Base-by-base conservation (phyloP, 306 rosid species). In the Datisca glomerata region DNA sequence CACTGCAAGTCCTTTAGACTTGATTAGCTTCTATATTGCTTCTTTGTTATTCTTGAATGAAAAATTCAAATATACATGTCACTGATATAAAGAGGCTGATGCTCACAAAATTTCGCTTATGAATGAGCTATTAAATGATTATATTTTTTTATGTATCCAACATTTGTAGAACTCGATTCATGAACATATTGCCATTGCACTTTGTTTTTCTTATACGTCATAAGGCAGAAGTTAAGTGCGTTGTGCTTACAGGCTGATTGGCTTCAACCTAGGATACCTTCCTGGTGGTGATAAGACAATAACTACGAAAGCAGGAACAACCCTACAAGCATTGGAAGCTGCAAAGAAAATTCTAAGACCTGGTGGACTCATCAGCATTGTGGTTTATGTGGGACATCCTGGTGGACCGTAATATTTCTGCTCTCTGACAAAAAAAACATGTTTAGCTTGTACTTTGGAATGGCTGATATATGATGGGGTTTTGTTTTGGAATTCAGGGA, bases 191-290 rank as follows among this genome's bases (percentile, higher is more conserved):
- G n/a, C n/a, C n/a, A n/a, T n/a, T n/a, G n/a, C n/a, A n/a, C n/a
- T n/a, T n/a, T n/a, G n/a, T n/a, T n/a, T n/a, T n/a, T n/a, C n/a
- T n/a, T n/a, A n/a, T n/a, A n/a, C n/a, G n/a, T n/a, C n/a, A n/a
- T n/a, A n/a, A 21, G 45, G 21, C 21, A 10, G 39, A 40, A 42
- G 55, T 61, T 60, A 56, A 48, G 20, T 53, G 59, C 45, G 54
- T 53, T 47, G 44, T 52, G n/a, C n/a, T 54, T 57, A 31, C 59
- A 87, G 97, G 80, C 93, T 87, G 52, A 80, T 83, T 47, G 94
- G 83, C 32, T 87, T 87, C 87, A 83, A 87, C 78, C 59, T 87
- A 11, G 94, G 97, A 36, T 83, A 76, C 56, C 94, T 82, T 65
- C 97, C 94, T 5, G 94, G 97, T 1, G 89, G 94, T 49, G 81